phyloP scores from a whole-genome alignment of 2,329 filamentous ascomycete species.

The Penicillium sp. region DNA sequence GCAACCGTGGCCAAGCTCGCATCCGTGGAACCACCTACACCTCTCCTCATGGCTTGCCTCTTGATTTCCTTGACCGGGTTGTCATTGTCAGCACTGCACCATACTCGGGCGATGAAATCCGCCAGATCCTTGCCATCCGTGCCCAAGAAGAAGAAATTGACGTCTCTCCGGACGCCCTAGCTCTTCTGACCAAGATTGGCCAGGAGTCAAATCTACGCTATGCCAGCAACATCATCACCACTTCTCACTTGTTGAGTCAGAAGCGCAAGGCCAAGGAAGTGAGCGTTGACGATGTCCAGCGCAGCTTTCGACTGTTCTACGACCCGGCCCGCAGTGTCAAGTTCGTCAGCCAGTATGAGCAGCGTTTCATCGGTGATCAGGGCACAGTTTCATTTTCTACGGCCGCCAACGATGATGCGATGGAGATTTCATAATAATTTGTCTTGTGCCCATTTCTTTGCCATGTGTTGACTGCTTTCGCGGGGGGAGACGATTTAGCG shows the following conservation, averaged over 20 bases:
- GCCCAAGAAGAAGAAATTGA: slow-evolving; percentile 97
- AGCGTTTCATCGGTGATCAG: slow-evolving; percentile 84
- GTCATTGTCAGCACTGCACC: slow-evolving; percentile 93
- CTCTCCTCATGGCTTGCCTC: slow-evolving; percentile 87
- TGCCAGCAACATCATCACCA: slow-evolving; percentile 96
- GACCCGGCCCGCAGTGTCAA: slow-evolving; percentile 84
- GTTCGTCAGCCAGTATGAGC: slow-evolving; percentile 88
- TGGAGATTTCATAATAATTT: slow-evolving; percentile 61
- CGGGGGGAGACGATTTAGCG: slow-evolving; percentile 14
- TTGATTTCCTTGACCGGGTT: slow-evolving; percentile 94
- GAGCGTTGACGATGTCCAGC: slow-evolving; percentile 81
- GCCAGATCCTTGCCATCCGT: slow-evolving; percentile 87
- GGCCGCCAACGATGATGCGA: slow-evolving; percentile 59
- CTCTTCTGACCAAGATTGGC: slow-evolving; percentile 92
- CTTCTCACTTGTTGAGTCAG: slow-evolving; percentile 79
- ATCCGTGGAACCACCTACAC: slow-evolving; percentile 93
- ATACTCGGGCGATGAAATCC: slow-evolving; percentile 80
- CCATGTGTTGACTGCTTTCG: slow-evolving; percentile 12
- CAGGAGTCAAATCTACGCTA: slow-evolving; percentile 90
- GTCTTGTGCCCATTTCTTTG: background rate
- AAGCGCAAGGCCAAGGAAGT: slow-evolving; percentile 87
- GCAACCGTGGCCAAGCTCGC: slow-evolving; percentile 86
- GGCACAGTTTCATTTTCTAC: slow-evolving; percentile 72
- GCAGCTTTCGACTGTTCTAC: slow-evolving; percentile 92
- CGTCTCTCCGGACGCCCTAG: slow-evolving; percentile 81